Evolutionary conservation across 495 filamentous ascomycete genomes (phyloP).

Genomic region (Parmelia sp.): DNA sequence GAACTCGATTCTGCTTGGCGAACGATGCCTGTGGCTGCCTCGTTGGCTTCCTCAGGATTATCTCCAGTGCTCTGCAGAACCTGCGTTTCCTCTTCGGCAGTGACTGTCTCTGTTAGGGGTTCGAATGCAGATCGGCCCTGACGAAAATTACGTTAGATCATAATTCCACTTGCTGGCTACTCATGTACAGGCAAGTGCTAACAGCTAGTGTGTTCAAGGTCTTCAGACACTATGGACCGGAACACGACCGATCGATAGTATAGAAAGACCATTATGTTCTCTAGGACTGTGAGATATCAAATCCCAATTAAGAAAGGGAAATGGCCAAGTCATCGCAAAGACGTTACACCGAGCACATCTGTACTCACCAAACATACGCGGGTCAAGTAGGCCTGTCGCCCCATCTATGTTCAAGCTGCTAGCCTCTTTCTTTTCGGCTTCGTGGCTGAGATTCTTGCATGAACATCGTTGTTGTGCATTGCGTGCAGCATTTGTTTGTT

Average conservation of each 20-base stretch:
- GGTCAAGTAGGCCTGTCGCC: slow-evolving; percentile 46
- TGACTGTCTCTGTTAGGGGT: slow-evolving; percentile 35
- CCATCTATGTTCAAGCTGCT: slow-evolving; percentile 32
- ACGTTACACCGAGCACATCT: neutral
- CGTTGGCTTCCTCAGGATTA: slow-evolving; percentile 33
- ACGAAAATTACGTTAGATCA: neutral
- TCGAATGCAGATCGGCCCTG: slow-evolving; percentile 68
- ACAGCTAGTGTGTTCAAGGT: neutral
- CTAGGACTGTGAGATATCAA: neutral
- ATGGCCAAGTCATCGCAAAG: slow-evolving; percentile 25
- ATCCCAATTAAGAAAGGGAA: neutral
- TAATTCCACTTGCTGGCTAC: neutral
- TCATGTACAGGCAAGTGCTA: neutral
- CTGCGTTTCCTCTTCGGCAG: slow-evolving; percentile 23
- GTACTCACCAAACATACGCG: slow-evolving; percentile 48
- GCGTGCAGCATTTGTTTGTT: neutral
- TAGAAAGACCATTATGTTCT: neutral
- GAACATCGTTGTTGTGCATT: neutral
- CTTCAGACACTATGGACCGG: neutral
- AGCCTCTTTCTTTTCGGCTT: no score
- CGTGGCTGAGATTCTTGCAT: neutral
- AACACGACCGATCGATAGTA: neutral
- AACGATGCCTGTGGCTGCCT: slow-evolving; percentile 30
- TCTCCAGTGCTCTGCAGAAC: slow-evolving; percentile 24
- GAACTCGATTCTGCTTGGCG: neutral